Conservation (phyloP, 768 basidiomycete species). For the Auricularia auricula-judae region DNA sequence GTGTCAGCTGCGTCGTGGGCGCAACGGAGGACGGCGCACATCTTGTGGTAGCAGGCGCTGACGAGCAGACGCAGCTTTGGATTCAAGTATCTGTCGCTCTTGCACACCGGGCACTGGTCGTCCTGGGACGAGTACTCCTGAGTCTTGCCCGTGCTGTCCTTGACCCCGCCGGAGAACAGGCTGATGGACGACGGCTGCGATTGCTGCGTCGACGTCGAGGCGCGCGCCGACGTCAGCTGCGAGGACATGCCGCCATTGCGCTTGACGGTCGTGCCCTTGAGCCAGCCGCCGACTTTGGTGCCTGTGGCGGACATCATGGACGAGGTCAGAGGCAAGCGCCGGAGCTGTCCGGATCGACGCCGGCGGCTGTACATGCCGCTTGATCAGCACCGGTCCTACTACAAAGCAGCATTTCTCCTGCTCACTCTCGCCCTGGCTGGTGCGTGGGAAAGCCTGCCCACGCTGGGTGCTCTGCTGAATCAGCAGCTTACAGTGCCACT, state of each 20-base stretch:
- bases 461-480: too few species aligned
- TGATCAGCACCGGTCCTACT: too few species aligned
- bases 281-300: constrained; percentile 36
- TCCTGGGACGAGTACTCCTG: constrained; percentile 77
- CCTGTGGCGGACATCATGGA: constrained; percentile 6
- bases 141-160: constrained; percentile 74
- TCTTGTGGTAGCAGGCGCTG: constrained; percentile 97
- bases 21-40: constrained; percentile 37
- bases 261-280: constrained; percentile 65
- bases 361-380: too few species aligned
- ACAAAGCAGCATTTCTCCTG: too few species aligned
- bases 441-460: too few species aligned
- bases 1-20: background rate
- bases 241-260: constrained; percentile 24
- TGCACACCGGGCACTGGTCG: constrained; percentile 95
- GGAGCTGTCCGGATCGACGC: too few species aligned
- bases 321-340: too few species aligned
- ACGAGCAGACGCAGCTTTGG: constrained; percentile 89
- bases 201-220: background rate
- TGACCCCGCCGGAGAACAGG: constrained; percentile 49
- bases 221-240: background rate
- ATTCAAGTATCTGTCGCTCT: constrained; percentile 91
- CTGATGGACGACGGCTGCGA: background rate
- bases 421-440: too few species aligned
- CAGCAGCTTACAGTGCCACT: too few species aligned